Evolutionary conservation across 2,329 filamentous ascomycete genomes (phyloP).

Genomic region (Conoideocrella luteorostrata): DNA sequence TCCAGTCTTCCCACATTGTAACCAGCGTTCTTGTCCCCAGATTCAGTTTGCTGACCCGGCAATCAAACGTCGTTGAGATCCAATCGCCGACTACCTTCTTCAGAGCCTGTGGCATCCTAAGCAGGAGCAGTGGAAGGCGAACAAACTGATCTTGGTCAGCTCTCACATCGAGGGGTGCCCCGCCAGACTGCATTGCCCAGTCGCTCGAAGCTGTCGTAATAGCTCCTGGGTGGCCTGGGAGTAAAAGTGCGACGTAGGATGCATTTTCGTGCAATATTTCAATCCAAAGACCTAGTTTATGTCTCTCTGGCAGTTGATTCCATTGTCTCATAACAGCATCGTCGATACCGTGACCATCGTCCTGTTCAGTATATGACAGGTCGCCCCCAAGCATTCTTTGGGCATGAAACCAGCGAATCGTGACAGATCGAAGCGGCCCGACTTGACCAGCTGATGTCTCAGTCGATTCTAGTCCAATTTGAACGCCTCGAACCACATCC

Average conservation of each 20-base stretch:
- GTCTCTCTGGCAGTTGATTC: constrained; percentile 15
- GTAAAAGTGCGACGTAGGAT: constrained; percentile 42
- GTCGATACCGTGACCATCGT: constrained; percentile 11
- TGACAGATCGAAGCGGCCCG: constrained; percentile 38
- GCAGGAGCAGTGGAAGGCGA: constrained; percentile 44
- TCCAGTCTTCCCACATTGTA: constrained; percentile 45
- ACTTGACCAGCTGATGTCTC: constrained; percentile 33
- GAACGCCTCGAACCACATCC: constrained; percentile 54
- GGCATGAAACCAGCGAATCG: constrained; percentile 39
- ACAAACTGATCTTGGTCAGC: constrained; percentile 30
- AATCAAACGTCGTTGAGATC: constrained; percentile 48
- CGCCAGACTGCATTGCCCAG: constrained; percentile 17
- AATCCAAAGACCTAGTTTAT: constrained; percentile 34
- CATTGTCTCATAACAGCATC: constrained; percentile 11
- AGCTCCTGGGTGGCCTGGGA: constrained; percentile 30
- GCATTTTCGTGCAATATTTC: constrained; percentile 48
- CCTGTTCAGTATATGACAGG: constrained; percentile 12
- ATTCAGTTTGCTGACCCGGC: constrained; percentile 43
- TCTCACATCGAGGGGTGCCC: neutral
- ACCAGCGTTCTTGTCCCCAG: constrained; percentile 46
- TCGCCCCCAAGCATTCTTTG: constrained; percentile 25
- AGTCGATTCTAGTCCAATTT: constrained; percentile 41
- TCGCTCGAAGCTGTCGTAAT: constrained; percentile 6
- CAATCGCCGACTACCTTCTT: constrained; percentile 45
- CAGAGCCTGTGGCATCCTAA: constrained; percentile 49